Conservation (phyloP, 306 rosid genomes). For the Glycyrrhiza uralensis region DNA sequence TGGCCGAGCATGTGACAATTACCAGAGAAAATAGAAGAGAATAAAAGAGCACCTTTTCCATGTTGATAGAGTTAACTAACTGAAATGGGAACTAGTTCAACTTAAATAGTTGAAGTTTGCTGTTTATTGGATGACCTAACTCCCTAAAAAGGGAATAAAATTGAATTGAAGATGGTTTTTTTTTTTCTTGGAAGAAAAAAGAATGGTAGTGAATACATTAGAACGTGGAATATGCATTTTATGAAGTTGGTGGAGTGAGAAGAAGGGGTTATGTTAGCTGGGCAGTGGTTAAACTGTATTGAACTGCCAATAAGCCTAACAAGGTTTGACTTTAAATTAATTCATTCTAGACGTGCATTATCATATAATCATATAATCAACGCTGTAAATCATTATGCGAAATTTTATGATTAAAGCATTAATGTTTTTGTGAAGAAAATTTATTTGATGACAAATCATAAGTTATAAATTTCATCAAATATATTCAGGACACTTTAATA, state of each 20-base stretch:
- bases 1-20: constrained; percentile 46
- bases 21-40: constrained; percentile 36
- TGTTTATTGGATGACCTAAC: constrained; percentile 54
- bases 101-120: constrained; percentile 27
- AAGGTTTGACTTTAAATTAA: constrained; percentile 30
- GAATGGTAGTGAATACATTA: background rate
- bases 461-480: too few species aligned
- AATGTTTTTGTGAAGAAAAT: too few species aligned
- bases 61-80: background rate
- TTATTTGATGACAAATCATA: too few species aligned
- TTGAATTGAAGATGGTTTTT: background rate
- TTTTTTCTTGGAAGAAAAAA: background rate
- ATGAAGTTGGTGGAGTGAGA: background rate
- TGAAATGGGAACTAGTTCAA: background rate
- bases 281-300: constrained; percentile 52
- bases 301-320: constrained; percentile 25
- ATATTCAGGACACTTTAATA: too few species aligned
- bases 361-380: too few species aligned
- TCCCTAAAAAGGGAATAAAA: background rate
- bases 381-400: too few species aligned
- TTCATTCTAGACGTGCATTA: background rate
- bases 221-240: background rate
- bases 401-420: too few species aligned
- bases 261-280: constrained; percentile 18
- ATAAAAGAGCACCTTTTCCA: constrained; percentile 45